Percentiles rank a stretch among this genome's conserved stretches.
phyloP scores from a whole-genome alignment of 1,284 basidiomycete species.

The Sporisorium graminicola region DNA sequence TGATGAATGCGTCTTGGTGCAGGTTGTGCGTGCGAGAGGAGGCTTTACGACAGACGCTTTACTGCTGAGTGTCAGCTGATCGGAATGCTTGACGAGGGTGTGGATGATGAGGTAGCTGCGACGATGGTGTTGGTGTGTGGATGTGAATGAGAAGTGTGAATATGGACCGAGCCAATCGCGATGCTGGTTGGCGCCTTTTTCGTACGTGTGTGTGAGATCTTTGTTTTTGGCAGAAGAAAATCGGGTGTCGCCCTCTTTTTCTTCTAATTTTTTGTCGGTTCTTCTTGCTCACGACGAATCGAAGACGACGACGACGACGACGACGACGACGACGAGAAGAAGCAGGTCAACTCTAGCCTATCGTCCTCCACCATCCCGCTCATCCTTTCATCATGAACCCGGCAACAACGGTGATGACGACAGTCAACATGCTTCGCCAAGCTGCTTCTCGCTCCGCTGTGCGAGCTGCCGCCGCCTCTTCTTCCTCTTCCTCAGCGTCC shows the following conservation, averaged over 20 bases:
- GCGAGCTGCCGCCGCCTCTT: constrained; percentile 5
- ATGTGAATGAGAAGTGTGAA: neutral
- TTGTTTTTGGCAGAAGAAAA: neutral
- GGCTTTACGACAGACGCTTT: neutral
- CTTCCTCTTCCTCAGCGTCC: neutral
- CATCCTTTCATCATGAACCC: constrained; percentile 25
- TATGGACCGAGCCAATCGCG: constrained; percentile 17
- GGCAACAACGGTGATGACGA: constrained; percentile 32
- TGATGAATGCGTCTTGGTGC: neutral
- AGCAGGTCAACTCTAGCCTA: too few relatives aligned
- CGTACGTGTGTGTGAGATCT: constrained; percentile 6
- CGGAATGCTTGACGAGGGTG: neutral
- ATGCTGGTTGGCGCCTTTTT: neutral
- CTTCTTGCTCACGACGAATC: neutral
- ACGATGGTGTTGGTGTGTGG: neutral
- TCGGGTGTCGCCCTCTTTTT: neutral
- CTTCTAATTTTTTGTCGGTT: neutral
- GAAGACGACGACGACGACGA: neutral
- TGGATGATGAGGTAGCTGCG: neutral
- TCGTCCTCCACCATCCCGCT: neutral
- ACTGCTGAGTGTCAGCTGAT: too few relatives aligned
- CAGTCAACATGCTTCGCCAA: constrained; percentile 38
- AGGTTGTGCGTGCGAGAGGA: too few relatives aligned
- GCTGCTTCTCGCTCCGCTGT: constrained; percentile 15
- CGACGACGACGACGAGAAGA: neutral